Base-by-base conservation (phyloP, 768 basidiomycete genomes). In the Naganishia vaughanmartiniae region DNA sequence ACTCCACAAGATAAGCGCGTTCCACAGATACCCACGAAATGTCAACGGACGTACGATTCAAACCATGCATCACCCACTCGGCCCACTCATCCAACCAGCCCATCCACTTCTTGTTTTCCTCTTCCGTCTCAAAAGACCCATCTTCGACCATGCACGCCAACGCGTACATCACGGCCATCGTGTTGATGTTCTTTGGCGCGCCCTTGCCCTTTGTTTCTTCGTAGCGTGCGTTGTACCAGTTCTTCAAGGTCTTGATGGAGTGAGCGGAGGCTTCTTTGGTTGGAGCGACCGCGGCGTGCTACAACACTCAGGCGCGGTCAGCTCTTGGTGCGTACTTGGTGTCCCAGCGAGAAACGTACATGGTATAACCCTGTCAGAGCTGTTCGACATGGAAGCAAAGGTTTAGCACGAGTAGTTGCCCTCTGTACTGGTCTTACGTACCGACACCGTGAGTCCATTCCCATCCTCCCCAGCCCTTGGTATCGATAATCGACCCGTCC, bases 381-480 rank as follows among this genome's bases (percentile, higher is more conserved):
- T 63, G 74, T 73, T 30, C 30, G 51, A 66, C 75, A 82, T 84
- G 12, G 72, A 81, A 15, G 76, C 74, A 56, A 79, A 77, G 31
- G 76, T 76, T 71, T 84, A 80, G 70, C 84, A 83, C n/a, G 84
- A 76, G 72, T 83, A 83, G 21, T 84, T 83, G 10, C 82, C 83
- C 30, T 24, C 84, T 81, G 73, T 84, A 81, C 69, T 84, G 76
- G 55, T 83, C 2, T 33, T 19, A 82, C 70, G 83, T 82, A 66
- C 83, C 54, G 28, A 71, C 66, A 51, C 78, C 78, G 46, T 81
- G 79, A 12, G 79, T 80, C 80, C 80, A 81, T 60, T 86, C 85
- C 86, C 86, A 87, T 66, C 86, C 85, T 67, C 85, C 82, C 85
- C 86, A 87, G 9, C 85, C 84, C 72, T 87, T 87, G 0, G 86